phyloP scores from a whole-genome alignment of 2,329 filamentous ascomycete genomes.

The Pseudogymnoascus sp. region DNA sequence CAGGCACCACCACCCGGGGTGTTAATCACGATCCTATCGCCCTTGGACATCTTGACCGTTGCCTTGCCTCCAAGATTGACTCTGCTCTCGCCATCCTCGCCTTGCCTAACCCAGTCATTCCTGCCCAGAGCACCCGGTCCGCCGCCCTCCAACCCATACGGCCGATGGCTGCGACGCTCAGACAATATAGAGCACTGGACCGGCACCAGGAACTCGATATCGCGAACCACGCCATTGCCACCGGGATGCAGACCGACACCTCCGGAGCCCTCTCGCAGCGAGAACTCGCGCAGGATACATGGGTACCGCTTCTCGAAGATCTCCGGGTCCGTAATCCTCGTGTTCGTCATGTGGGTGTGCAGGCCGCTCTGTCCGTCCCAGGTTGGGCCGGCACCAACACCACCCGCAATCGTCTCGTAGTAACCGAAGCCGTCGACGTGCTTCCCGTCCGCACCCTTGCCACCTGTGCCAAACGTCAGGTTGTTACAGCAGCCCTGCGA shows the following conservation, averaged over 20 bases:
- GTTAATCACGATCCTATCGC: slow-evolving; percentile 19
- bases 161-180: slow-evolving; percentile 65
- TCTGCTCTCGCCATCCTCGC: slow-evolving; percentile 34
- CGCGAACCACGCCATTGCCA: slow-evolving; percentile 66
- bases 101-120: slow-evolving; percentile 68
- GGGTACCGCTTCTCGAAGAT: slow-evolving; percentile 71
- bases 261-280: slow-evolving; percentile 52
- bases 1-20: slow-evolving; percentile 22
- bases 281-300: slow-evolving; percentile 62
- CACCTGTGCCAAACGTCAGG: slow-evolving; percentile 72
- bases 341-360: slow-evolving; percentile 83
- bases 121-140: slow-evolving; percentile 67
- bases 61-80: slow-evolving; percentile 21
- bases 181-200: slow-evolving; percentile 70
- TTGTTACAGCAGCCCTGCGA: slow-evolving; percentile 76
- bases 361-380: slow-evolving; percentile 70
- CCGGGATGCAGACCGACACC: slow-evolving; percentile 59
- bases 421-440: slow-evolving; percentile 70
- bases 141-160: slow-evolving; percentile 78
- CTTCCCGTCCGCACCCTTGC: slow-evolving; percentile 48
- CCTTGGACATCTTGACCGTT: slow-evolving; percentile 16
- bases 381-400: slow-evolving; percentile 61
- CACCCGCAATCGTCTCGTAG: slow-evolving; percentile 77
- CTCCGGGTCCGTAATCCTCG: slow-evolving; percentile 73
- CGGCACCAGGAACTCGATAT: slow-evolving; percentile 71